Base-by-base conservation (phyloP, 2,329 filamentous ascomycete genomes). In the Periglandula ipomoeae region DNA sequence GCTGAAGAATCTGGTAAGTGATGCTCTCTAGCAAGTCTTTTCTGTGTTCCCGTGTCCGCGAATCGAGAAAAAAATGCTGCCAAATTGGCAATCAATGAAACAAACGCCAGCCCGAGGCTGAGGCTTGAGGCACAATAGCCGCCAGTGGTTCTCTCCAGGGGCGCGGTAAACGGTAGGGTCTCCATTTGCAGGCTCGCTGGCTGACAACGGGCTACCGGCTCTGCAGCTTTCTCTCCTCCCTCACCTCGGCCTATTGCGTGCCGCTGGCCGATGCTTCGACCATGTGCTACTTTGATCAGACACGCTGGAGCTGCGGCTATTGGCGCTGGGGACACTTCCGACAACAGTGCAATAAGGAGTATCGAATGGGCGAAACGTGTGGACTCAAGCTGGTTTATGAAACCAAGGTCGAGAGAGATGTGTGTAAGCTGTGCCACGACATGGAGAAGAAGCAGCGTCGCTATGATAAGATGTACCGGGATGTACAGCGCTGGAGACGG, bases 271-370 rank as follows among this genome's bases (percentile, higher is more conserved):
- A 56, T 50, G 48, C 50, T 48, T 47, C 48, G 50, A 75, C 64
- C 58, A 95, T 97, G 91, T 96, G 91, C 74, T 96, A 93, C 76
- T 97, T 90, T 75, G 89, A 96, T 62, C 86, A 91, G 70, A 89
- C 85, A 66, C 79, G 81, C 59, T 95, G 87, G 78, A 69, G 69
- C 50, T 97, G 91, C 71, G 86, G 87, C 62, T 91, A 89, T 76
- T 95, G 86, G 84, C 89, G 89, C 69, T 97, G 90, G 90, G 87
- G 88, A 56, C 85, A 85, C 71, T 96, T 96, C 74, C 83, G 87
- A 56, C 81, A 90, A 68, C 90, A 95, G 65, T 97, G 91, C 77
- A 84, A 86, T 68, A 89, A 89, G 69, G 91, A 96, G 67, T 94
- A 95, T 72, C 87, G 91, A 56, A 95, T 87, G 57, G 91, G 91